These are phyloP conservation scores for Pyrrhoderma lamaoense DNA, from an alignment of 1,284 basidiomycete genomes.

Conservation along the genomic window DNA sequence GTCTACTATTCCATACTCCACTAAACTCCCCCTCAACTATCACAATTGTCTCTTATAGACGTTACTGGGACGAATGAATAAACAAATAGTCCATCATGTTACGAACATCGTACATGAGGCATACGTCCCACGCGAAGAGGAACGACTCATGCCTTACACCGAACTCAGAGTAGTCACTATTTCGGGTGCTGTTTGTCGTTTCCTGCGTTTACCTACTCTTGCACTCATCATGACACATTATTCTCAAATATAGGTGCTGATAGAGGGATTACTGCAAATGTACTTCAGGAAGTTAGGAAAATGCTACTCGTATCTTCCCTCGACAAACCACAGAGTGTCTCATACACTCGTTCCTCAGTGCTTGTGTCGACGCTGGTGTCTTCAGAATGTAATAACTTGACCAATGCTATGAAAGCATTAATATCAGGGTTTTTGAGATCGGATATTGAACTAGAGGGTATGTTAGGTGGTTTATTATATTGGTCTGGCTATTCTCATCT, in stretches of 20 bases:
- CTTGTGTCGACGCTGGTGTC: constrained; percentile 48
- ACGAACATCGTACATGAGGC: constrained; percentile 34
- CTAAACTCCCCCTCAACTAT: too few relatives aligned
- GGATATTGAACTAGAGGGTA: constrained; percentile 27
- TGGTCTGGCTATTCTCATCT: not conserved
- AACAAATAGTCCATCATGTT: constrained; percentile 35
- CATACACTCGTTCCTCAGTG: too few relatives aligned
- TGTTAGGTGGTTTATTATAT: constrained; percentile 16
- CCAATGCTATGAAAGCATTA: constrained; percentile 47
- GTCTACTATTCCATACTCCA: constrained; percentile 15
- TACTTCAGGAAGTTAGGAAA: constrained; percentile 11
- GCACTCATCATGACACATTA: too few relatives aligned
- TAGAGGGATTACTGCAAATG: constrained; percentile 8
- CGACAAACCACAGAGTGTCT: too few relatives aligned
- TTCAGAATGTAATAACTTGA: constrained; percentile 47
- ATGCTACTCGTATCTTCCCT: not conserved
- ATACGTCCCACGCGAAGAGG: constrained; percentile 35
- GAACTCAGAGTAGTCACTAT: constrained; percentile 52
- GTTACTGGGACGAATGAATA: constrained; percentile 38
- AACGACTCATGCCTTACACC: constrained; percentile 33
- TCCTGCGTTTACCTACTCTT: too few relatives aligned
- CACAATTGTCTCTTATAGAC: constrained; percentile 30
- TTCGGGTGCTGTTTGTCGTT: constrained; percentile 32
- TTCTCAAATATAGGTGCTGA: constrained; percentile 20
- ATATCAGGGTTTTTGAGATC: constrained; percentile 46